Evolutionary conservation across 192 early-diverging fungal species (phyloP), one percentile per base, ranked within the genome.

Genomic region (Mortierella antarctica): DNA sequence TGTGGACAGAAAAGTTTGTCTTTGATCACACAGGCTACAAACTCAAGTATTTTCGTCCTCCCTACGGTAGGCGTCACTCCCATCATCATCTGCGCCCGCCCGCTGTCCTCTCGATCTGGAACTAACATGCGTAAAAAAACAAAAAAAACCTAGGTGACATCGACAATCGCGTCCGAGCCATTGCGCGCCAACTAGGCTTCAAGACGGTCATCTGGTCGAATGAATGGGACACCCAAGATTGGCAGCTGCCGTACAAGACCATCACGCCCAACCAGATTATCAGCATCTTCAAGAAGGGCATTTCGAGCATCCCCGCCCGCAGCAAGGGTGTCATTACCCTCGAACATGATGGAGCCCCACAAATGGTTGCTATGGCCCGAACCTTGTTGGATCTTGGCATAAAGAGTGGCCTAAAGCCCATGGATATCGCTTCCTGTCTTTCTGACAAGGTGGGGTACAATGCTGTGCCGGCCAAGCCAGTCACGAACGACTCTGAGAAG

Each of bases 161-260:
- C 2, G 87, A 88, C 57, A 86, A 87, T 54, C 84, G 87, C 46
- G 87, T 88, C 20, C 86, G 87, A 18, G 81, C 81, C 59, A 86
- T 88, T 53, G 67, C 83, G 9, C 83, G 79, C 50, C 84, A 88
- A 53, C 86, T 88, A 85, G 83, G 87, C 14, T 81, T 84, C 59
- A 72, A 59, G 4, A 65, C 70, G 4, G 77, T 80, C 15, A 80
- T 80, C 60, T 80, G 77, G 77, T 72, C 70, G 0, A 48, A 48
- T 11, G 77, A 65, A 10, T 80, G 77, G 77, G 77, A 72, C 42
- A 80, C 77, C 0, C 71, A 80, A 31, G 87, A 88, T 64, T 88
- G 87, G 87, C 75, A 31, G 31, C 31, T 31, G 31, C 31, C 31
- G 1, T 31, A 31, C 31, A 54, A 80, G 8, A 80, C 64, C n/a